phyloP scores from a whole-genome alignment of 805 yeast species.

The Starmerella apis region DNA sequence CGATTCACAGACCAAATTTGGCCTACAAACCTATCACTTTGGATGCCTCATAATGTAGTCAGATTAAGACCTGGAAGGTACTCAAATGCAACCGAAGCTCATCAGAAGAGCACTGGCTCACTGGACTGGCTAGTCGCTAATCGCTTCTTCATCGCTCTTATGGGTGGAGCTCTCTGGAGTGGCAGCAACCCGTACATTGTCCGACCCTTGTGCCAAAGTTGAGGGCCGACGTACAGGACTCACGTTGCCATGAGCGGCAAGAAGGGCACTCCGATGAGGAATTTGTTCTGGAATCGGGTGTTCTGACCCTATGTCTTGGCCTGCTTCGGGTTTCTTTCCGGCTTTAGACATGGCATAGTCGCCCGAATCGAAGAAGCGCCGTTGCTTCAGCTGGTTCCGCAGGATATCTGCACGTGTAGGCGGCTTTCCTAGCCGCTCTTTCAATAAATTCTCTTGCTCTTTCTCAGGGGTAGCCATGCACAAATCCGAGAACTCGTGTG shows the following conservation, averaged over 20 bases:
- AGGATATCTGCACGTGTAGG: conserved; percentile 27
- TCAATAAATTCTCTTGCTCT: conserved; percentile 15
- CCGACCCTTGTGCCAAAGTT: conserved; percentile 20
- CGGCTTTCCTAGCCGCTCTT: conserved; percentile 16
- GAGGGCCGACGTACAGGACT: conserved; percentile 27
- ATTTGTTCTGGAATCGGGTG: conserved; percentile 28
- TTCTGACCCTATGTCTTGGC: conserved; percentile 25
- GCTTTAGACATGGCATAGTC: conserved; percentile 71
- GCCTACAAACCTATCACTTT: too few relatives aligned
- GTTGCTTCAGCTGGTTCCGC: conserved; percentile 44
- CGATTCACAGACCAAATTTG: too few relatives aligned
- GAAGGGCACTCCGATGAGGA: conserved; percentile 24
- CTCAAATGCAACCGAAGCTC: not conserved
- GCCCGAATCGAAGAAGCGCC: conserved; percentile 86
- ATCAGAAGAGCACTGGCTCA: not conserved
- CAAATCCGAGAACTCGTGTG: not conserved
- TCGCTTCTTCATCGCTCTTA: conserved; percentile 4
- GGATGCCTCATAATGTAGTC: too few relatives aligned
- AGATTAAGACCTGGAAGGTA: too few relatives aligned
- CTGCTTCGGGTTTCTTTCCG: conserved; percentile 27
- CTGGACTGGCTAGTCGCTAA: not conserved
- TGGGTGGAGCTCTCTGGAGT: conserved; percentile 7
- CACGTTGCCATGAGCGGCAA: conserved; percentile 17
- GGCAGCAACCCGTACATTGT: conserved; percentile 15
- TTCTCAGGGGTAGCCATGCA: conserved; percentile 11